Evolutionary conservation across 768 basidiomycete species (phyloP).

Genomic region (Cubamyces lactineus): DNA sequence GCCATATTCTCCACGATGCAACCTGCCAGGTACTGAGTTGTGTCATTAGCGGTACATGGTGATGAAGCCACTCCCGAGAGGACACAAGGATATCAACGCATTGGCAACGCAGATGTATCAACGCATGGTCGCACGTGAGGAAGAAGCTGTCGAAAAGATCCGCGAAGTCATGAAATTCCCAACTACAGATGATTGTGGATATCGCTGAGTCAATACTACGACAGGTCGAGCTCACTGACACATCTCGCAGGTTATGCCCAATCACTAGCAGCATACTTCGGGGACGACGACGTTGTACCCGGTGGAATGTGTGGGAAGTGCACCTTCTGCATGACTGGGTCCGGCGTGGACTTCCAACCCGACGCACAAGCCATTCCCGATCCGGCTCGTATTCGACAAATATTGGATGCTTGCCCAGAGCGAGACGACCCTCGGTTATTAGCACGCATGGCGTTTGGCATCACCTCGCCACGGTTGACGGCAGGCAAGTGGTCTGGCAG

Average conservation of each 20-base stretch:
- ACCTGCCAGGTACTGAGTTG: background rate
- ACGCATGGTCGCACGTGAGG: constrained; percentile 45
- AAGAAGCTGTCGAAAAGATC: constrained; percentile 45
- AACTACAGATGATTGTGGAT: constrained; percentile 43
- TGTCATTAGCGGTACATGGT: constrained; percentile 40
- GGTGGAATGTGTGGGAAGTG: constrained; percentile 46
- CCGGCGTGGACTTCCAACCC: constrained; percentile 38
- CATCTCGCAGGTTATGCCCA: constrained; percentile 43
- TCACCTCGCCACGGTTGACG: constrained; percentile 49
- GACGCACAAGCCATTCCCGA: constrained; percentile 30
- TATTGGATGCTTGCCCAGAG: constrained; percentile 47
- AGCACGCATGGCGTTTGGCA: constrained; percentile 55
- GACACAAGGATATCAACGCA: constrained; percentile 36
- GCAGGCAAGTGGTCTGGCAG: constrained; percentile 43
- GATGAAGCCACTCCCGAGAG: constrained; percentile 40
- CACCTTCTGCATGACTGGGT: constrained; percentile 45
- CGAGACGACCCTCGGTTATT: constrained; percentile 53
- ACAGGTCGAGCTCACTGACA: background rate
- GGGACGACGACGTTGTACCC: constrained; percentile 44
- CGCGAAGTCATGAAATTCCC: constrained; percentile 44
- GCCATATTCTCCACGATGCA: background rate
- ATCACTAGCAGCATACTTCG: constrained; percentile 47
- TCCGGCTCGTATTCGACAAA: constrained; percentile 37
- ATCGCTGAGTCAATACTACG: background rate
- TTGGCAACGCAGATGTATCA: constrained; percentile 40